Evolutionary conservation across 2,329 filamentous ascomycete species (phyloP), one percentile per base, ranked within the genome.

Genomic region (Didymella pinodella): DNA sequence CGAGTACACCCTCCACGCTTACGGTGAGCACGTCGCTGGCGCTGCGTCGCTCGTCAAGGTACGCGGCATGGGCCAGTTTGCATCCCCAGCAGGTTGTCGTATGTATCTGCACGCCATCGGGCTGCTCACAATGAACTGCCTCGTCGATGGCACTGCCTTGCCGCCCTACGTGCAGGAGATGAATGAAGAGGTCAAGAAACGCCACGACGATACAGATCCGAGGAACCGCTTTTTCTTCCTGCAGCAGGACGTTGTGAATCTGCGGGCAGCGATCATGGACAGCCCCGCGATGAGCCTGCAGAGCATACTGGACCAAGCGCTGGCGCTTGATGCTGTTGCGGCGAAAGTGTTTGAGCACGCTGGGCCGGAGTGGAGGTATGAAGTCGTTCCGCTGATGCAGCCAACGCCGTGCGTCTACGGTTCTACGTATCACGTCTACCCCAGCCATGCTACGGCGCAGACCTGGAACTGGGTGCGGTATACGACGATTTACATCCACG

Each of bases 21-120:
- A 72, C 71, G 66, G 58, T 31, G 71, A 72, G 29, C 77, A 79
- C 52, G 70, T 79, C n/a, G 64, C 72, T 10, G 77, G 77, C 18
- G 71, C 73, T 0, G 65, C 71, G 2, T 70, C 69, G 3, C 65
- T 79, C 2, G 51, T 78, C 25, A 67, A 62, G 22, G 53, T 76
- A 46, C 71, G 77, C 14, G 76, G 75, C 2, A 61, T 46, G 26
- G 45, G 59, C 0, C 75, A 76, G 29, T 72, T 76, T 26, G 32
- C 57, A 0, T 72, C 72, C 1, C 63, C 65, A 12, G 69, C 72
- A 1, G 72, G 73, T 7, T 62, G 70, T 28, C 60, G 73, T 8
- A 72, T 75, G 73, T 76, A 73, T 48, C 54, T 72, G 18, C 74
- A 76, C 45, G 67, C 67, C 0, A 57, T 74, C 8, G 65, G 67